Base-by-base conservation (phyloP, 108 stramenopile genomes). In the Discostella stelligeroides region DNA sequence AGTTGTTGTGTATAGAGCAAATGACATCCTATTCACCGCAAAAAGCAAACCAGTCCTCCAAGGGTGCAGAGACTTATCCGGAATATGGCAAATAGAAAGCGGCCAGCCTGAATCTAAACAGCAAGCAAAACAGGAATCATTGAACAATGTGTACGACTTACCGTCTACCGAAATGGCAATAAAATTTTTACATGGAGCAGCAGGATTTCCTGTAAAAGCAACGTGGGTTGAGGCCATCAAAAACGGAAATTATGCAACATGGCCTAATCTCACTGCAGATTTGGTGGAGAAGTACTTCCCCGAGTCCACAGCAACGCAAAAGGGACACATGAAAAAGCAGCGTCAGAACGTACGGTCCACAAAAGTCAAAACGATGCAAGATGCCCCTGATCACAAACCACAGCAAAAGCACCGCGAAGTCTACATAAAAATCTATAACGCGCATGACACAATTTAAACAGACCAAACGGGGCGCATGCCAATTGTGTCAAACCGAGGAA, bases 391-490 rank as follows among this genome's bases (percentile, higher is more conserved):
- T 24, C 11, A 24, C 13, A 2, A 2, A 12, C 11, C 0, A 17
- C 11, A 21, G 13, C 13, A 23, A 4, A 55, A 63, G 42, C 40
- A 55, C 29, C 38, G 51, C 17, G 53, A 55, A 18, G 70, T 71
- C 0, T 71, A 71, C 60, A 18, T 71, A 8, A 40, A 40, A 30
- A 49, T 72, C 25, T 55, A 55, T 14, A 45, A 65, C 48, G 62
- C 63, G 0, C 46, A 65, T 13, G 46, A 64, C 14, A 28, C 60
- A 42, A 78, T 78, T 49, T 81, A 76, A 66, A 63, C 75, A 1
- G 83, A 84, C 54, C 76, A 82, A 66, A 75, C 76, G 0, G 83
- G 83, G 1, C 24, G 50, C 0, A 66, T 84, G 18, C 30, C 51
- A 12, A 28, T 41, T 12, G 37, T 47, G n/a, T 74, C 71, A 0